Evolutionary conservation across 129 eudicot species (phyloP).

Genomic region (Apium graveolens): DNA sequence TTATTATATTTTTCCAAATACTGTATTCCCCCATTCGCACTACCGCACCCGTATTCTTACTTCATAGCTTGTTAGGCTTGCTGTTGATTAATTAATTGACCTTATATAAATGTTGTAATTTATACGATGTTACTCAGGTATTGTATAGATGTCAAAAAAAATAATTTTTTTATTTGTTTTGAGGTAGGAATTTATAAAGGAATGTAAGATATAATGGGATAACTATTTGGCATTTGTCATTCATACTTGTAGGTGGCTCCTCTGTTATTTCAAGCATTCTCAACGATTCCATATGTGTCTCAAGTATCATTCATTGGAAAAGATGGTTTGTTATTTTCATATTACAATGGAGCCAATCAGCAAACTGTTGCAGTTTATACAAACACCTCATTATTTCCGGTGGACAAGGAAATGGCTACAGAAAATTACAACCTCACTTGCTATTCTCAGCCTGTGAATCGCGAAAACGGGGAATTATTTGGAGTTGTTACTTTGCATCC

Average conservation of each 20-base stretch:
- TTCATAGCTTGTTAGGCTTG: too few species aligned
- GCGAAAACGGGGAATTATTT: conserved; percentile 38
- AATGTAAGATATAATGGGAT: too few species aligned
- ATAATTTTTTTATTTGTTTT: too few species aligned
- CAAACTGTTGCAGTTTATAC: conserved; percentile 39
- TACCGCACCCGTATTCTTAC: too few species aligned
- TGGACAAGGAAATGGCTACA: background rate
- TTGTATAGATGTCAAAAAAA: too few species aligned
- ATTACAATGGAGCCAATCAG: conserved; percentile 16
- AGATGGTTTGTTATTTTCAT: conserved; percentile 50
- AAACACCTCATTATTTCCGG: conserved; percentile 25
- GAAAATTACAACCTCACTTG: conserved; percentile 7
- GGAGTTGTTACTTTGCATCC: conserved; percentile 33
- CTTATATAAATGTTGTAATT: too few species aligned
- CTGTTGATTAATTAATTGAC: too few species aligned
- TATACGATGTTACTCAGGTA: too few species aligned
- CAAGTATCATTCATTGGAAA: conserved; percentile 46
- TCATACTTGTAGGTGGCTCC: conserved; percentile 38
- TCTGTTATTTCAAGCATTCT: conserved; percentile 39
- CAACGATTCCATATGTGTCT: conserved; percentile 42
- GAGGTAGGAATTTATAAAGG: too few species aligned
- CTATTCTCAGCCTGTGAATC: conserved; percentile 41
- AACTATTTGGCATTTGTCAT: background rate
- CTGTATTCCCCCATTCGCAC: too few species aligned
- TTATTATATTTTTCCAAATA: too few species aligned